Conservation (phyloP, 2,329 filamentous ascomycete genomes). For the Neonectria sp. region DNA sequence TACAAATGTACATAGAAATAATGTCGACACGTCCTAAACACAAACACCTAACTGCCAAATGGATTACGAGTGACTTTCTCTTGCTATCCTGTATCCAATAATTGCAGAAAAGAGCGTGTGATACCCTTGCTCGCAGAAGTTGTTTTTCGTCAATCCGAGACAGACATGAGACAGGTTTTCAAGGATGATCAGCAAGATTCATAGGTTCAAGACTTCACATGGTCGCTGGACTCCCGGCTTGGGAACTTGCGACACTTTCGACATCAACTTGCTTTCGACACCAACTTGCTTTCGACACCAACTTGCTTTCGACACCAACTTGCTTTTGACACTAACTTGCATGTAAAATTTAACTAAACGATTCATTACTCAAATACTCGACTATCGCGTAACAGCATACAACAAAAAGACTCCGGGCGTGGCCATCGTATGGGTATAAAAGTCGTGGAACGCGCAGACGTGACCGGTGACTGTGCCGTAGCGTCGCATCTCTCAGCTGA, state of each 20-base stretch:
- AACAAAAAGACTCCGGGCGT: slow-evolving; percentile 44
- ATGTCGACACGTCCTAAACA: background rate
- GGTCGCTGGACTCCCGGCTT: too few species aligned
- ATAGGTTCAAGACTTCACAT: background rate
- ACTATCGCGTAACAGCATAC: slow-evolving; percentile 41
- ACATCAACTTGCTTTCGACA: too few species aligned
- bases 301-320: background rate
- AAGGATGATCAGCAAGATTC: background rate
- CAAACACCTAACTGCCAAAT: background rate
- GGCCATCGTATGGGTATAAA: slow-evolving; percentile 49
- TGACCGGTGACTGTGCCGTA: slow-evolving; percentile 40
- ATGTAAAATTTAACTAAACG: slow-evolving; percentile 25
- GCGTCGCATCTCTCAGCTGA: slow-evolving; percentile 40
- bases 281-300: too few species aligned
- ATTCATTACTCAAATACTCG: slow-evolving; percentile 43
- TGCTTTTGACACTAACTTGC: background rate
- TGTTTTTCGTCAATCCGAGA: background rate
- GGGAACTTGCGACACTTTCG: background rate
- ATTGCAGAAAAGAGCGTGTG: background rate
- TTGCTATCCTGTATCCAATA: background rate
- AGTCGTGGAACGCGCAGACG: slow-evolving; percentile 44
- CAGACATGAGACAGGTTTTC: slow-evolving; percentile 9
- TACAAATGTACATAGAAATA: slow-evolving; percentile 33
- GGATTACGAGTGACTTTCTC: background rate
- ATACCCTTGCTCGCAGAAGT: background rate